Percentiles rank a stretch among this genome's conserved stretches.
Conservation (phyloP, 441 rosid species). For the Aleurites moluccanus region DNA sequence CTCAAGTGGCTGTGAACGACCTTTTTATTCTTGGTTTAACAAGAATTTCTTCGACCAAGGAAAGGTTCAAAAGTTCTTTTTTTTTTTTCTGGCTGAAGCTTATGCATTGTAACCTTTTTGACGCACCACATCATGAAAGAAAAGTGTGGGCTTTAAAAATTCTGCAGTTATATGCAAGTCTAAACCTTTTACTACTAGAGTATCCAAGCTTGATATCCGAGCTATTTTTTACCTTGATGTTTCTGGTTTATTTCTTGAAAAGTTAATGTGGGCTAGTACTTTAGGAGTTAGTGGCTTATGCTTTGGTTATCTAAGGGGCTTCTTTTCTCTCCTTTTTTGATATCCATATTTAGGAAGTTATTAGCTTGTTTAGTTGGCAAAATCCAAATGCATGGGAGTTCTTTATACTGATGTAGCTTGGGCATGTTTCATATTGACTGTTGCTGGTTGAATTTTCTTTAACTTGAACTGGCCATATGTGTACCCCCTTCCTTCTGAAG, state of each 20-base stretch:
- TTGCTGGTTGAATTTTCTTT: not conserved
- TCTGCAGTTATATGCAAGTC: not conserved
- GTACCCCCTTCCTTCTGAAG: not conserved
- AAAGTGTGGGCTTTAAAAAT: not conserved
- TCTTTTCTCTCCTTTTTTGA: not conserved
- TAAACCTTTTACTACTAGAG: not conserved
- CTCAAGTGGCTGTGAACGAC: not conserved
- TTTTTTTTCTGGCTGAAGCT: not conserved
- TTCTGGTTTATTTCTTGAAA: not conserved
- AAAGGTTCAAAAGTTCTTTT: not conserved
- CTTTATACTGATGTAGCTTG: not conserved
- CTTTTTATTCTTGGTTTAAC: not conserved
- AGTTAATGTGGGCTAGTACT: not conserved
- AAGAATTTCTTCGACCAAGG: not conserved
- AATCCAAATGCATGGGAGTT: not conserved
- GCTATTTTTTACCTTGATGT: not conserved
- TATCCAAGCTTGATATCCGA: not conserved
- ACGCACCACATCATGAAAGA: not conserved
- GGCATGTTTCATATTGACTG: not conserved
- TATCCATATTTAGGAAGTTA: not conserved
- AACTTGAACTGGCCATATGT: conserved; percentile 3
- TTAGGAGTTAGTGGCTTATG: not conserved
- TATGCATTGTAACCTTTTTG: not conserved
- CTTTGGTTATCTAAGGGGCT: not conserved
- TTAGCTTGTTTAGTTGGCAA: not conserved